Conservation (phyloP, 2,329 filamentous ascomycete genomes). For the Epichloe brachyelytri region DNA sequence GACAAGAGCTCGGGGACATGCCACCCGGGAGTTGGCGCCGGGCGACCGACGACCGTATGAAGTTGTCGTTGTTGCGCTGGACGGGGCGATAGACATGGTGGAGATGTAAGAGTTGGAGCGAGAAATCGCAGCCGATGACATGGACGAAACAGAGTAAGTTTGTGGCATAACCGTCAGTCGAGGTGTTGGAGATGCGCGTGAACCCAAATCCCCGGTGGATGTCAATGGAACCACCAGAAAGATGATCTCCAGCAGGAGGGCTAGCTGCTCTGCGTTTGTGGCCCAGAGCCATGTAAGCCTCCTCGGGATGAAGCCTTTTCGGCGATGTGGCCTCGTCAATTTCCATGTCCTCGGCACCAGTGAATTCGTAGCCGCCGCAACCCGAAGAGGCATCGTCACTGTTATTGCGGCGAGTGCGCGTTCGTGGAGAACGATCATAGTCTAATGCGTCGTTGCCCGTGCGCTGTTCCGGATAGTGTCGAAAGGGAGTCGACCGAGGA, state of each 20-base stretch:
- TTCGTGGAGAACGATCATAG: constrained; percentile 33
- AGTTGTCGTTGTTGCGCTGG: constrained; percentile 29
- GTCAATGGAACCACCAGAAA: constrained; percentile 21
- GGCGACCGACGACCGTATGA: constrained; percentile 36
- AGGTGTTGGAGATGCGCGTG: constrained; percentile 40
- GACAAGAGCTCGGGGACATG: constrained; percentile 35
- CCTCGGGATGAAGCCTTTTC: constrained; percentile 38
- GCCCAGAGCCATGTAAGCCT: constrained; percentile 27
- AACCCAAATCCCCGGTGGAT: constrained; percentile 34
- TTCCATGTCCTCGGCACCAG: constrained; percentile 29
- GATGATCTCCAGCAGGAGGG: constrained; percentile 34
- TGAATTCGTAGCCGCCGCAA: constrained; percentile 30
- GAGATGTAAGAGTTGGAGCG: constrained; percentile 37
- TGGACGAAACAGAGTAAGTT: constrained; percentile 28
- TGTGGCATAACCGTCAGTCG: constrained; percentile 34
- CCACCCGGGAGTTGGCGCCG: constrained; percentile 33
- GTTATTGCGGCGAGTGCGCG: constrained; percentile 34
- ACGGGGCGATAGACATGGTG: constrained; percentile 27
- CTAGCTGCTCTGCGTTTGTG: constrained; percentile 45
- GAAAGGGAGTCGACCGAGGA: constrained; percentile 30
- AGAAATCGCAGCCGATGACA: constrained; percentile 25
- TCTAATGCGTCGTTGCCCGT: constrained; percentile 32
- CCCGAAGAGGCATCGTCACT: constrained; percentile 38
- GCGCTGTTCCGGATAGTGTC: constrained; percentile 27
- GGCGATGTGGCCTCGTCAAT: constrained; percentile 38